phyloP scores from a whole-genome alignment of 371 early-diverging fungal genomes.

The Mortierella sp. region DNA sequence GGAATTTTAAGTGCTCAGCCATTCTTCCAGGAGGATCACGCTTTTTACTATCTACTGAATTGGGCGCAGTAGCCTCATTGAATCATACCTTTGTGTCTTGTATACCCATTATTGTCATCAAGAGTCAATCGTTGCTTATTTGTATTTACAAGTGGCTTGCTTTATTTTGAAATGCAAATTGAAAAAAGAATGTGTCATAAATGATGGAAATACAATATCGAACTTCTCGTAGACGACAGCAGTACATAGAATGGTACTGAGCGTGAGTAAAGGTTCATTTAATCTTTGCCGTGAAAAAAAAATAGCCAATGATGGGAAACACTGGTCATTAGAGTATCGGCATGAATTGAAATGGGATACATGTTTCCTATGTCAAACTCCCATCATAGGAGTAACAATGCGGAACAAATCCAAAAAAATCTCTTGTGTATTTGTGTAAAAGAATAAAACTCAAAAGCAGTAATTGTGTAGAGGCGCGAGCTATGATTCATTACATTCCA shows the following conservation, averaged over 20 bases:
- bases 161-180: neutral
- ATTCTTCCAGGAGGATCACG: no score
- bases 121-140: neutral
- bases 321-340: slow-evolving; percentile 58
- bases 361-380: slow-evolving; percentile 1
- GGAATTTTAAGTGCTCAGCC: no score
- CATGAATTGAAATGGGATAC: slow-evolving; percentile 20
- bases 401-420: neutral
- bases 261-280: slow-evolving; percentile 57
- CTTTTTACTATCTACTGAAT: no score
- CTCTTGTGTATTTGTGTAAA: slow-evolving; percentile 3
- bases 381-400: slow-evolving; percentile 21
- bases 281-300: slow-evolving; percentile 60
- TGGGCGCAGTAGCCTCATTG: no score
- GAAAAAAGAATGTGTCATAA: neutral
- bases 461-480: neutral
- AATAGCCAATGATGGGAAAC: slow-evolving; percentile 51
- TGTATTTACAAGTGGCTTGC: neutral
- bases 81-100: no score
- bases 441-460: neutral
- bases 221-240: slow-evolving; percentile 58
- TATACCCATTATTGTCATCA: neutral
- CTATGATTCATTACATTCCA: neutral
- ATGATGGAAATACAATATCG: slow-evolving; percentile 35
- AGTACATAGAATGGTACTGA: slow-evolving; percentile 31